Base-by-base conservation (phyloP, 768 basidiomycete species). In the Leucocoprinus sp. region DNA sequence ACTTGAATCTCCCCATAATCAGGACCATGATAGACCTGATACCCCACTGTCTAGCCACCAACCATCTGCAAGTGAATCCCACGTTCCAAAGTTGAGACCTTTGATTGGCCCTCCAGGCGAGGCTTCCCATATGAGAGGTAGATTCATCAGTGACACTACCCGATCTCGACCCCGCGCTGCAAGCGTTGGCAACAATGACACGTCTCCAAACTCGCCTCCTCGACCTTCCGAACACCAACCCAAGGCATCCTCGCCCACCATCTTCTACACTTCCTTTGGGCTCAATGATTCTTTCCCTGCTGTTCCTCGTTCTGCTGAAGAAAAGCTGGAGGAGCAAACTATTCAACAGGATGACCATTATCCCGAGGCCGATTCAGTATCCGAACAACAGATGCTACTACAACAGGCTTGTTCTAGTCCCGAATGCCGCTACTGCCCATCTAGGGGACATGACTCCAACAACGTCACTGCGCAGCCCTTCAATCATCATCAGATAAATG, bases 111-210 rank as follows among this genome's bases (percentile, higher is more conserved):
- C 55, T 11, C 54, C 69, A 0, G 68, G 65, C 11, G 53, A 64
- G 31, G 50, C 56, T 14, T 66, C 69, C 5, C 62, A 64, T n/a
- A 64, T 60, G 5, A 61, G 63, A 15, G 63, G 64, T 26, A 60
- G 60, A 23, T 64, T 65, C 38, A 33, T 42, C 4, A 23, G 34
- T 11, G 39, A 35, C 9, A 17, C 14, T n/a, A 1, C 15, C 31
- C 39, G 35, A 17, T n/a, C 46, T 9, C 39, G 46, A 21, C 46
- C 46, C n/a, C 28, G 41, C 11, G 42, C 34, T 45, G 42, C 45
- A 36, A 51, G 43, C n/a, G 35, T 43, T 17, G 43, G 40, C 11
- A 28, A 36, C 21, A 18, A 41, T 14, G 42, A 36, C 19, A 42
- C 42, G 22, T 48, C 45, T 9, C 49, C 45, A 15, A 33, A 47